Percentiles rank a stretch among this genome's conserved stretches.
phyloP scores from a whole-genome alignment of 2,329 filamentous ascomycete genomes.

The Zasmidium angulare region DNA sequence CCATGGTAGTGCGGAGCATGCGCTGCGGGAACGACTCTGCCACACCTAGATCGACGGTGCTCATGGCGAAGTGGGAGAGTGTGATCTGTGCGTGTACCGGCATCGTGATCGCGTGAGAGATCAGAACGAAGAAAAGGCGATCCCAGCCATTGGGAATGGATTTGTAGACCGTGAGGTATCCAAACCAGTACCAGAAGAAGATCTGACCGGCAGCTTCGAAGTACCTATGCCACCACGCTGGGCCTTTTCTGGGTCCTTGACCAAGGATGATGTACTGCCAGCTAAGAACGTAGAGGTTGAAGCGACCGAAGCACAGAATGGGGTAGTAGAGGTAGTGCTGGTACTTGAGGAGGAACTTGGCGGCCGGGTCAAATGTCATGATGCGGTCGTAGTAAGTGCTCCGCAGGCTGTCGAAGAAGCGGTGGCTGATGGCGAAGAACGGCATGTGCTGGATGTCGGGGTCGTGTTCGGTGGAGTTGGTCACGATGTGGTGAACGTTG shows the following conservation, averaged over 20 bases:
- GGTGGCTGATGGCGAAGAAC: conserved; percentile 65
- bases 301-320: conserved; percentile 63
- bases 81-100: conserved; percentile 72
- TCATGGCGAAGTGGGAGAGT: conserved; percentile 72
- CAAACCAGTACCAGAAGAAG: conserved; percentile 68
- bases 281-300: conserved; percentile 69
- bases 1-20: conserved; percentile 71
- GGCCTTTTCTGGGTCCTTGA: conserved; percentile 57
- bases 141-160: conserved; percentile 58
- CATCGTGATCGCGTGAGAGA: conserved; percentile 66
- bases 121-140: conserved; percentile 62
- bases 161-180: conserved; percentile 63
- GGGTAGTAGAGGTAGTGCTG: conserved; percentile 71
- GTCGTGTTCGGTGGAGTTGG: conserved; percentile 92
- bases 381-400: conserved; percentile 67
- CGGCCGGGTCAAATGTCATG: conserved; percentile 63
- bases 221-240: conserved; percentile 67
- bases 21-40: conserved; percentile 68
- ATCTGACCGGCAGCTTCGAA: conserved; percentile 63
- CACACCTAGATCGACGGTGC: conserved; percentile 62
- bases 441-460: conserved; percentile 83
- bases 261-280: conserved; percentile 64
- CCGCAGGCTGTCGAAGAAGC: conserved; percentile 63
- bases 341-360: conserved; percentile 59
- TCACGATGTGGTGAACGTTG: conserved; percentile 96